Conservation (phyloP, 352 stramenopile genomes). For the Globisporangium nodosum region DNA sequence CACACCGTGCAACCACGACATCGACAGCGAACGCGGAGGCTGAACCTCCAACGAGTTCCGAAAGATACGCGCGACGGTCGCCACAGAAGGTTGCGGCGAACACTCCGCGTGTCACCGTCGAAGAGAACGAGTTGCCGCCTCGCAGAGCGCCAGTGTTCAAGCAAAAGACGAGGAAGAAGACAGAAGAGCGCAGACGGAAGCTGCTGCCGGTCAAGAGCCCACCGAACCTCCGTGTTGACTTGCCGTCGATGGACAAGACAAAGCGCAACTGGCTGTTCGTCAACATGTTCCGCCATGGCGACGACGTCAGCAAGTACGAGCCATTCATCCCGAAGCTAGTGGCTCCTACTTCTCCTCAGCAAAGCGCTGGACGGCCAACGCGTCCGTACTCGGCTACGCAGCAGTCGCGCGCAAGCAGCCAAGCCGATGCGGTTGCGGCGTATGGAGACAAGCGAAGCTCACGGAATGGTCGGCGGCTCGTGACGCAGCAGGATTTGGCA, state of each 20-base stretch:
- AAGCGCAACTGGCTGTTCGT: conserved; percentile 72
- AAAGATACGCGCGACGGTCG: neutral
- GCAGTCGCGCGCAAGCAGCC: conserved; percentile 18
- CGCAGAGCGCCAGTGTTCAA: conserved; percentile 42
- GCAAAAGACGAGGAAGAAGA: conserved; percentile 21
- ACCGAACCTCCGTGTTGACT: conserved; percentile 39
- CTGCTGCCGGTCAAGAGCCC: conserved; percentile 49
- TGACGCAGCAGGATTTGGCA: conserved; percentile 18
- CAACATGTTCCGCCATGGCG: conserved; percentile 76
- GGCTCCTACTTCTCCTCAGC: neutral
- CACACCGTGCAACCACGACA: neutral
- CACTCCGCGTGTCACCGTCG: conserved; percentile 9
- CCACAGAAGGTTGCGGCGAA: conserved; percentile 4
- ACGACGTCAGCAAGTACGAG: conserved; percentile 64
- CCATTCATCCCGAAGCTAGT: conserved; percentile 35
- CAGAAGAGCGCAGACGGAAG: conserved; percentile 20
- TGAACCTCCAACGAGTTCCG: neutral
- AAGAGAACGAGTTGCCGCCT: conserved; percentile 25
- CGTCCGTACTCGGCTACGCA: conserved; percentile 12
- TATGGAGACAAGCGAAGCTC: conserved; percentile 8
- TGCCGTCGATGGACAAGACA: conserved; percentile 48
- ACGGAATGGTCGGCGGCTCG: conserved; percentile 19
- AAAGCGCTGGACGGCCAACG: neutral
- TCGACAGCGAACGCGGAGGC: neutral
- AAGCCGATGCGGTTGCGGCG: conserved; percentile 1